Base-by-base conservation (phyloP, 495 filamentous ascomycete genomes). In the Aspergillus sclerotioniger region DNA sequence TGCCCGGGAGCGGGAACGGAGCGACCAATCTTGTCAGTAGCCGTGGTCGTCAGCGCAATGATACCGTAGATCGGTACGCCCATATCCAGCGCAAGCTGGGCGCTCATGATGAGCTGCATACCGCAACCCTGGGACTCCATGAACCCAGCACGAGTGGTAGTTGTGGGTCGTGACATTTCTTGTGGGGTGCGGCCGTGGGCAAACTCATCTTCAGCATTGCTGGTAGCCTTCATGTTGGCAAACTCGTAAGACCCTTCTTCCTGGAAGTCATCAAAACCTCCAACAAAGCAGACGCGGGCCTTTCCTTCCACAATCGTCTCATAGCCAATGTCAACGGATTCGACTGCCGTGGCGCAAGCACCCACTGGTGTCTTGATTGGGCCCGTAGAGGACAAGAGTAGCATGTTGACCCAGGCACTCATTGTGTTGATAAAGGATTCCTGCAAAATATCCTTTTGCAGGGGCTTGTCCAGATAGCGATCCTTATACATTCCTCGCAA, bases 391-490 rank as follows among this genome's bases (percentile, higher is more conserved):
- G 94, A 98, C 54, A 99, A 74, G 44, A 99, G 78, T 68, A 99
- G 74, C 94, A 99, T 98, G 79, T 99, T 99, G 53, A 98, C 92
- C 94, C 94, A 99, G 6, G 94, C 94, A 59, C 90, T 87, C 94
- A 99, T 99, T 21, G 94, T 98, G 76, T 99, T 99, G 81, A 99
- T 98, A 82, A 99, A 99, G 4, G 94, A 98, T 73, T 99, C 94
- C 68, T 99, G 94, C 35, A 99, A 80, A 64, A 99, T 96, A 71
- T 99, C 94, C 76, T 98, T 99, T 72, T 99, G 94, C 19, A 98
- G 80, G n/a, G 94, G 94, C 76, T 92, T 94, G 77, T 98, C 94
- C 52, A 96, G 79, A 84, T 85, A 98, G 49, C 94, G 89, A 68
- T 97, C 95, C 77, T 93, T 96, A 79, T 98, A 97, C 94, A 99